Percentiles rank a stretch among this genome's conserved stretches.
phyloP scores from a whole-genome alignment of 176 grass and related monocot genomes.

The Tillandsia leiboldiana region DNA sequence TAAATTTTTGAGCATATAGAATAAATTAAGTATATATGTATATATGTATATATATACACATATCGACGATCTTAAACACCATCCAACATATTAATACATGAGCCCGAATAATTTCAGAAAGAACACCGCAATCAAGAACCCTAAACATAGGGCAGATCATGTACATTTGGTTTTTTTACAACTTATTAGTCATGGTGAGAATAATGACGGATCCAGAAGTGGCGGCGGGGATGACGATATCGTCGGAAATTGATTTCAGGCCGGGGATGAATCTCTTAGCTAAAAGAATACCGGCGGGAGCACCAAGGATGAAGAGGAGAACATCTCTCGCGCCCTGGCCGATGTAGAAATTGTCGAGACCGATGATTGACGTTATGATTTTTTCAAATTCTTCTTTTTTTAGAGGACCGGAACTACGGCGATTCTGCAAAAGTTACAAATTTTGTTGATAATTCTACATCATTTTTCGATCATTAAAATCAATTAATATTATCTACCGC shows the following conservation, averaged over 20 bases:
- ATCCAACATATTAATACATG: no score
- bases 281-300: slow-evolving; percentile 38
- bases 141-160: background rate
- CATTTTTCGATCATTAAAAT: no score
- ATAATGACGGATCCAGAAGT: slow-evolving; percentile 48
- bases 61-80: no score
- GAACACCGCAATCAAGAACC: no score
- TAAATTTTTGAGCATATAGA: no score
- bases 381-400: background rate
- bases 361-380: slow-evolving; percentile 15
- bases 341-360: slow-evolving; percentile 27
- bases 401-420: background rate
- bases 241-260: slow-evolving; percentile 42
- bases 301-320: slow-evolving; percentile 39
- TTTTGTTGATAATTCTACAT: no score
- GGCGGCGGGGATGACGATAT: slow-evolving; percentile 54
- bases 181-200: slow-evolving; percentile 49
- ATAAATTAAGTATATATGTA: no score
- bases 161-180: slow-evolving; percentile 25
- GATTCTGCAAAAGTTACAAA: background rate
- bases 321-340: slow-evolving; percentile 28
- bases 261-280: slow-evolving; percentile 52
- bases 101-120: no score
- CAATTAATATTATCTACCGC: no score
- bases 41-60: no score